A percentile compares a stretch with the other conserved stretches of the same genome.
Evolutionary conservation across 164 flowering plant genomes (phyloP).

Genomic region (Tinospora cordifolia): DNA sequence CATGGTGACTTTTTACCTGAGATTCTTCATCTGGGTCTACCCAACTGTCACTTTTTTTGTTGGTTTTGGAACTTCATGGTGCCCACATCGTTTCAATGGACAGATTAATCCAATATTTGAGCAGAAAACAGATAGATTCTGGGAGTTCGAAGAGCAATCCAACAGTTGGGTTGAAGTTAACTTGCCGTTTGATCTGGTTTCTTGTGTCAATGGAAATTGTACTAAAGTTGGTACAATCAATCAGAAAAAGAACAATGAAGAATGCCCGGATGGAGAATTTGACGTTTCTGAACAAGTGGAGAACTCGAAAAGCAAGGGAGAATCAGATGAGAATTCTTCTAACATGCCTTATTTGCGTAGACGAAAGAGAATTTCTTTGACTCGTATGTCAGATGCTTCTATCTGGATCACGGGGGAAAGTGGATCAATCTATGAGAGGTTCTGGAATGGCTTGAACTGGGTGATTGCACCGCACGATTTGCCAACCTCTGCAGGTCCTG

Average conservation of each 20-base stretch:
- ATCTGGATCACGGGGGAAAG: slow-evolving; percentile 79
- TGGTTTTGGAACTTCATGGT: slow-evolving; percentile 33
- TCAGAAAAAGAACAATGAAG: slow-evolving; percentile 13
- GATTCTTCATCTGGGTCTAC: slow-evolving; percentile 25
- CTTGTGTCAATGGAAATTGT: slow-evolving; percentile 57
- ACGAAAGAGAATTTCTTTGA: slow-evolving; percentile 61
- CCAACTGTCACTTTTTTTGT: slow-evolving; percentile 14
- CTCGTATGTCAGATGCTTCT: slow-evolving; percentile 59
- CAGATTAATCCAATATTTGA: slow-evolving; percentile 30
- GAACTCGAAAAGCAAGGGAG: slow-evolving; percentile 14
- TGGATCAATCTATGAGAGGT: slow-evolving; percentile 81
- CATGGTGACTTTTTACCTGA: slow-evolving; percentile 28
- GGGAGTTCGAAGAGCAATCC: slow-evolving; percentile 59
- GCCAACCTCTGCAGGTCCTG: slow-evolving; percentile 46
- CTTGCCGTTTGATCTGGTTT: slow-evolving; percentile 62
- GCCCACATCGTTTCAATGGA: slow-evolving; percentile 23
- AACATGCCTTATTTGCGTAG: slow-evolving; percentile 31
- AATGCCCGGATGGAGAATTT: slow-evolving; percentile 1
- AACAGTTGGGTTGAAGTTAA: slow-evolving; percentile 60
- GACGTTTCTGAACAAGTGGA: slow-evolving; percentile 11
- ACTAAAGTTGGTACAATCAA: slow-evolving; percentile 47
- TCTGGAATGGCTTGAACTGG: slow-evolving; percentile 93
- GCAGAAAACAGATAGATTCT: slow-evolving; percentile 59
- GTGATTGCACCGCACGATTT: slow-evolving; percentile 79
- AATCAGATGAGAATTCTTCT: slow-evolving; percentile 15